A percentile compares a stretch with the other conserved stretches of the same genome.
phyloP scores from a whole-genome alignment of 257 asterid species.

The Solanum pinnatisectum region DNA sequence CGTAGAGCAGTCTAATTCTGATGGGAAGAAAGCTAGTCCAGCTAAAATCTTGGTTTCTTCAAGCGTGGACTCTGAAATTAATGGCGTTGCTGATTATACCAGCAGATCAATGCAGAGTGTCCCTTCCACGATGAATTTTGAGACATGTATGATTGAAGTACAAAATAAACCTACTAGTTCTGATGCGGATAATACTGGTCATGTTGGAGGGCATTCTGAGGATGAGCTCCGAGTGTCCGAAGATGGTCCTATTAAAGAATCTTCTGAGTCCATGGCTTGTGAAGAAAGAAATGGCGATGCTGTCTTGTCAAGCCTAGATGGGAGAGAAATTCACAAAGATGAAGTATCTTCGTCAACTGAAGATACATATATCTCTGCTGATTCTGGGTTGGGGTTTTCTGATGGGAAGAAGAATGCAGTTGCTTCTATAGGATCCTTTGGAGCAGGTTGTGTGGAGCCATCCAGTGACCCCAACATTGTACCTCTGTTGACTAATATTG shows the following conservation, averaged over 20 bases:
- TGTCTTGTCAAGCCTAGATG: slow-evolving; percentile 18
- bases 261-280: slow-evolving; percentile 13
- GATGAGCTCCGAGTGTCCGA: slow-evolving; percentile 2
- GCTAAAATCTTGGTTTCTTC: slow-evolving; percentile 10
- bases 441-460: slow-evolving; percentile 20
- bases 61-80: slow-evolving; percentile 1
- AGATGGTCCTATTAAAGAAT: slow-evolving; percentile 4
- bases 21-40: slow-evolving; percentile 17
- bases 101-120: slow-evolving; percentile 5
- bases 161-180: slow-evolving; percentile 3
- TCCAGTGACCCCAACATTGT: background rate
- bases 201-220: slow-evolving; percentile 9
- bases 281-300: slow-evolving; percentile 8
- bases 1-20: slow-evolving; percentile 2
- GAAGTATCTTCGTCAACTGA: slow-evolving; percentile 3
- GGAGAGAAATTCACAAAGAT: slow-evolving; percentile 8
- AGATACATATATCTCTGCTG: slow-evolving; percentile 16
- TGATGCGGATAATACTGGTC: background rate
- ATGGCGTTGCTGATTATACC: slow-evolving; percentile 12
- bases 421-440: slow-evolving; percentile 12
- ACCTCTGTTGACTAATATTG: slow-evolving; percentile 2
- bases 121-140: slow-evolving; percentile 10
- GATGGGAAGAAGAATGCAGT: slow-evolving; percentile 12
- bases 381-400: slow-evolving; percentile 13
- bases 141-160: slow-evolving; percentile 10